These are phyloP conservation scores for Neoconidiobolus thromboides DNA, from an alignment of 371 early-diverging fungal species.

Conservation along the genomic window DNA sequence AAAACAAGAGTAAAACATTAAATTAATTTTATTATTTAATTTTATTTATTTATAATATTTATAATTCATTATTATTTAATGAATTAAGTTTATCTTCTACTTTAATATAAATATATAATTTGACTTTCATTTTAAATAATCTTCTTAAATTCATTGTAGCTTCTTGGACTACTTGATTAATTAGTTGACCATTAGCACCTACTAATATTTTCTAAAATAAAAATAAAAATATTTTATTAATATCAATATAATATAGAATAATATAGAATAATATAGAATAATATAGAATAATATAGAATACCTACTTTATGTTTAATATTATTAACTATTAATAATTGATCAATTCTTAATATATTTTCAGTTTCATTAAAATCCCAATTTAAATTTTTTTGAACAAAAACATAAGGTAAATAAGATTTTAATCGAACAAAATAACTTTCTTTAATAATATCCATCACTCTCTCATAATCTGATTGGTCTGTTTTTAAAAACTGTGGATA, in stretches of 20 bases:
- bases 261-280: background rate
- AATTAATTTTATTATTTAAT: too few species aligned
- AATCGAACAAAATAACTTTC: background rate
- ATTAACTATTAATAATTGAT: background rate
- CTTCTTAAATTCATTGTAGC: background rate
- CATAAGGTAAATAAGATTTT: background rate
- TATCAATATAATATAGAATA: background rate
- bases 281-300: background rate
- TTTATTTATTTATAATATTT: too few species aligned
- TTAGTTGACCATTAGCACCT: background rate
- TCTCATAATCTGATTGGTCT: background rate
- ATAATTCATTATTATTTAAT: too few species aligned
- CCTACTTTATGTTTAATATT: background rate
- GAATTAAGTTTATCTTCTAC: background rate
- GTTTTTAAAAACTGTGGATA: background rate
- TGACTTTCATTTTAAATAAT: constrained; percentile 1
- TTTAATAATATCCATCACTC: background rate
- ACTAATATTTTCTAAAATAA: constrained; percentile 2
- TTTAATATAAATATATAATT: background rate
- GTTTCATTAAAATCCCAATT: background rate
- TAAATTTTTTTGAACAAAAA: background rate
- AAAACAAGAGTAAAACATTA: too few species aligned
- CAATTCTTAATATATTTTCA: background rate
- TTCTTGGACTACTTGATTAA: background rate
- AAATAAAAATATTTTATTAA: background rate